A percentile compares a stretch with the other conserved stretches of the same genome.
Conservation (phyloP, 139 green algal species). For the Ulvella scutata region DNA sequence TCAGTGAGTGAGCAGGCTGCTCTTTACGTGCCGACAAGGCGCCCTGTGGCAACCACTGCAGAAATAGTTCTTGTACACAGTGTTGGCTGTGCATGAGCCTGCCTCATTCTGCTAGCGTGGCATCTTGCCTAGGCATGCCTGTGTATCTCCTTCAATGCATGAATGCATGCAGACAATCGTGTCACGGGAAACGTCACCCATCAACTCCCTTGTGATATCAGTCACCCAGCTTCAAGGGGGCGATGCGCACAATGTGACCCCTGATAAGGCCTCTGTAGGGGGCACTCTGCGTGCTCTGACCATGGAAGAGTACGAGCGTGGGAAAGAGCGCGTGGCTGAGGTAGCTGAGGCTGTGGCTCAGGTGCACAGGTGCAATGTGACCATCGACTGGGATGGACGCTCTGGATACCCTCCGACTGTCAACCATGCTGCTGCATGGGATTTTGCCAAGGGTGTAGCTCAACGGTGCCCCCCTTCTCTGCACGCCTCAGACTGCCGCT, state of each 20-base stretch:
- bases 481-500: no score
- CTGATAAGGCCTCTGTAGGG: constrained; percentile 37
- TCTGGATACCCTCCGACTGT: constrained; percentile 56
- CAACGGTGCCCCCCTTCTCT: constrained; percentile 10
- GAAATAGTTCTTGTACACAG: no score
- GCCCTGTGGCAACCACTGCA: no score
- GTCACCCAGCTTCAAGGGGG: constrained; percentile 53
- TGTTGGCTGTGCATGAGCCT: no score
- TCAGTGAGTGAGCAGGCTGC: no score
- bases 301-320: background rate
- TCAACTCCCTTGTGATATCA: constrained; percentile 65
- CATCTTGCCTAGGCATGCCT: no score
- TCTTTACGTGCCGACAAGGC: no score
- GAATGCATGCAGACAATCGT: constrained; percentile 69
- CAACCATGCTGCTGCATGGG: constrained; percentile 39
- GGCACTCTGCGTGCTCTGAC: constrained; percentile 50
- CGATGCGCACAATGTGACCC: constrained; percentile 74
- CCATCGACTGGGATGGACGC: constrained; percentile 44
- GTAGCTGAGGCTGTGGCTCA: constrained; percentile 22
- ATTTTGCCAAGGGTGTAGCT: constrained; percentile 41
- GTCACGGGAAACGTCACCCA: constrained; percentile 57
- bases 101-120: no score
- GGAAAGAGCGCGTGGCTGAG: constrained; percentile 7
- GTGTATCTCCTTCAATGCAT: no score
- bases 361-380: constrained; percentile 42